phyloP scores from a whole-genome alignment of 768 basidiomycete species.

The Russula dissimulans region DNA sequence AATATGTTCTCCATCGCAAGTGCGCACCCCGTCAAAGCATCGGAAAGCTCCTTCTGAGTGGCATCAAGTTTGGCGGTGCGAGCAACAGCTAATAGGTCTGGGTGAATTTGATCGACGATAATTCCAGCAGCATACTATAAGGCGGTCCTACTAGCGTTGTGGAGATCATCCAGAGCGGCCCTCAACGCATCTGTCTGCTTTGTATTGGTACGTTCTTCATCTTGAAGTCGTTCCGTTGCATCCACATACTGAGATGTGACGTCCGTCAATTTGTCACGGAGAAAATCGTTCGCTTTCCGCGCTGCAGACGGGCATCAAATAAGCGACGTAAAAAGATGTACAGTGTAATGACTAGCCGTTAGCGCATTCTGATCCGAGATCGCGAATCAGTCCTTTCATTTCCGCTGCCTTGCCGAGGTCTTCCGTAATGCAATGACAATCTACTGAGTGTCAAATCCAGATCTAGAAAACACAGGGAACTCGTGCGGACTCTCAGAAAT shows the following conservation, averaged over 20 bases:
- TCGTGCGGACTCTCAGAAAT: slow-evolving; percentile 9
- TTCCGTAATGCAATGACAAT: slow-evolving; percentile 8
- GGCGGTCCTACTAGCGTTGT: slow-evolving; percentile 9
- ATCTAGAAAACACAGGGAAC: background rate
- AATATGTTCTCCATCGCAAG: background rate
- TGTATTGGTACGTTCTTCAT: slow-evolving; percentile 1
- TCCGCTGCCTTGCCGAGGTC: slow-evolving; percentile 7
- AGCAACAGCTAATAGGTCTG: background rate
- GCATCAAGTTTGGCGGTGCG: slow-evolving; percentile 11
- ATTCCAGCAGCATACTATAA: background rate
- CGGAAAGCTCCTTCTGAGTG: slow-evolving; percentile 13
- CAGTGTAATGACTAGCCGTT: background rate
- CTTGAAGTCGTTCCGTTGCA: slow-evolving; percentile 13
- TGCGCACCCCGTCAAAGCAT: slow-evolving; percentile 1
- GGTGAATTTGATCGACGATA: background rate
- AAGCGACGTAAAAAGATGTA: background rate
- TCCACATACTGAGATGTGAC: slow-evolving; percentile 17
- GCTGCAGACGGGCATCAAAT: background rate
- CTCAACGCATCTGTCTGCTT: slow-evolving; percentile 5
- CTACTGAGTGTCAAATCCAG: slow-evolving; percentile 1
- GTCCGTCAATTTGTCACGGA: slow-evolving; percentile 20
- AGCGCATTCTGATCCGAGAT: slow-evolving; percentile 12
- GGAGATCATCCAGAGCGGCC: slow-evolving; percentile 10
- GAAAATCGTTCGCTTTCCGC: slow-evolving; percentile 19
- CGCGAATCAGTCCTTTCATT: slow-evolving; percentile 8